Base-by-base conservation (phyloP, 805 yeast genomes). In the Candida lessepsii region DNA sequence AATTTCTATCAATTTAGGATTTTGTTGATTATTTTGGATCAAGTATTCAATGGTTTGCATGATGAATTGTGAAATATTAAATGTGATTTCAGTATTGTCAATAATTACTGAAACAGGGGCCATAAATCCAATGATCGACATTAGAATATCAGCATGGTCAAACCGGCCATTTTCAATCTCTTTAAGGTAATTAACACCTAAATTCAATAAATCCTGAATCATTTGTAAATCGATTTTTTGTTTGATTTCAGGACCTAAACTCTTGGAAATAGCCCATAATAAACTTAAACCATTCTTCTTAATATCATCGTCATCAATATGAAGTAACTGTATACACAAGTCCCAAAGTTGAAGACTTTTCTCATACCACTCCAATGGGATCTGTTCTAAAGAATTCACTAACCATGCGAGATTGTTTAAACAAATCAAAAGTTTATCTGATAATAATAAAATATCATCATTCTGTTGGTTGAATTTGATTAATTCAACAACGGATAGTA, bases 391-490 rank as follows among this genome's bases (percentile, higher is more conserved):
- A 3, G 70, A 54, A 26, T 63, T 52, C 42, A 74, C 53, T 20
- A 81, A 61, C 89, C 90, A 82, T 29, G 77, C 57, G 39, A 83
- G 57, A 53, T 90, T 90, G 61, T 86, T 88, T 56, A 88, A 70
- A 7, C 86, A 80, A 10, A 78, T 71, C 35, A 86, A 62, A 5
- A 80, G 70, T 48, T 84, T 78, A 19, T 76, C 67, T 19, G 73
- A 62, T 44, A 81, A 73, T 31, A 72, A 49, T 4, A 67, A 46
- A 5, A 49, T 31, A 18, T 53, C 52, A 3, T 53, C 40, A 40
- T 61, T 52, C 2, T 24, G 37, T 9, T 51, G 69, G n/a, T 68
- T 63, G 45, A 61, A 70, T 31, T 50, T 51, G 28, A 66, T 54
- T 37, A 76, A 58, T 28, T 70, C 70, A 13, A 62, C 50, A 18